Percentiles rank a stretch among this genome's conserved stretches.
Evolutionary conservation across 75 land plant genomes (phyloP).

Genomic region (Cupressus sempervirens): DNA sequence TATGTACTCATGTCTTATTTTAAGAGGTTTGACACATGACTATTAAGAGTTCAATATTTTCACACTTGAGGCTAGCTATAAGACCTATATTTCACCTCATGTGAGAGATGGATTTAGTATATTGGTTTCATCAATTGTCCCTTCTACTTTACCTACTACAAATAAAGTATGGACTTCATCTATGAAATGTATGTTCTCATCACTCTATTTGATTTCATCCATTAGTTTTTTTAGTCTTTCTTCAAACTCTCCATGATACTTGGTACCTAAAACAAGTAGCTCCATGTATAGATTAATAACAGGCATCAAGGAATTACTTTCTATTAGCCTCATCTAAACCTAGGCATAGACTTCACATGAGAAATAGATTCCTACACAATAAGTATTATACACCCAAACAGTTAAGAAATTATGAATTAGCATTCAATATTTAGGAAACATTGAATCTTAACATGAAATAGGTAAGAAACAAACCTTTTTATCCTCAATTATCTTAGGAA

Average conservation of each 20-base stretch:
- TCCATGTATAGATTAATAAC: constrained; percentile 70
- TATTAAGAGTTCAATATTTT: not conserved
- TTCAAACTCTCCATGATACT: constrained; percentile 70
- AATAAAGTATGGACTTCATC: constrained; percentile 70
- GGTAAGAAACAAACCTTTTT: constrained; percentile 30
- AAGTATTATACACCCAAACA: not conserved
- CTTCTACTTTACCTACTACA: constrained; percentile 74
- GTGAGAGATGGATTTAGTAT: constrained; percentile 60
- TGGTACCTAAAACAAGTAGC: constrained; percentile 59
- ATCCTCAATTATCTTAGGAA: constrained; percentile 54
- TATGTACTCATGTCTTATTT: not conserved
- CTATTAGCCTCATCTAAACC: not conserved
- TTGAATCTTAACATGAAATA: not conserved
- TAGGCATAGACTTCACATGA: not conserved
- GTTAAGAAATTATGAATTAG: not conserved
- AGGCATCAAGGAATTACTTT: constrained; percentile 10
- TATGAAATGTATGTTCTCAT: constrained; percentile 67
- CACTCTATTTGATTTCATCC: constrained; percentile 61
- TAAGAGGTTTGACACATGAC: not conserved
- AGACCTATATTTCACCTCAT: constrained; percentile 62
- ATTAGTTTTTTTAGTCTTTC: constrained; percentile 57
- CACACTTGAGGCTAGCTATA: not conserved
- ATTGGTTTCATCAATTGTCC: constrained; percentile 67
- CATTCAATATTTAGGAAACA: not conserved
- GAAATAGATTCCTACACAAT: not conserved